These are phyloP conservation scores for Oleoguttula mirabilis DNA, from an alignment of 495 filamentous ascomycete species.

Conservation along the genomic window DNA sequence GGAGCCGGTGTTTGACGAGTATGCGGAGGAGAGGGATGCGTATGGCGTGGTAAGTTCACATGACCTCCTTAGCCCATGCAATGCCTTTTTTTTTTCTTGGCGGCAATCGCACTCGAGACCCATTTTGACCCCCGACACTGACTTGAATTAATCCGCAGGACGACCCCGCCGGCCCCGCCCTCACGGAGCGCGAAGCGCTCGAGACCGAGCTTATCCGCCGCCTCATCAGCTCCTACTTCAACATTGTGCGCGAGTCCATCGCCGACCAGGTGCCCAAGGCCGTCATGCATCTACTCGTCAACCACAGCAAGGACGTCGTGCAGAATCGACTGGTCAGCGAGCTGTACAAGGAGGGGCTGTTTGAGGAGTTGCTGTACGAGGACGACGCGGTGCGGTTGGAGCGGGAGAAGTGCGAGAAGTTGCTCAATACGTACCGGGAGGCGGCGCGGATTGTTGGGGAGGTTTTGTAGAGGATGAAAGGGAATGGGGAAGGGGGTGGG, in stretches of 20 bases:
- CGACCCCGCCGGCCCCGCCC: constrained; percentile 41
- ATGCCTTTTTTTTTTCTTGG: too few species aligned
- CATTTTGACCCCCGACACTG: too few species aligned
- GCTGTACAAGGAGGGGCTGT: constrained; percentile 86
- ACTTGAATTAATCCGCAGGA: constrained; percentile 41
- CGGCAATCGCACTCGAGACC: too few species aligned
- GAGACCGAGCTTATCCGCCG: constrained; percentile 95
- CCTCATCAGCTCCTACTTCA: constrained; percentile 94
- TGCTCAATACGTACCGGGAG: constrained; percentile 88
- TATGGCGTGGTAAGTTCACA: too few species aligned
- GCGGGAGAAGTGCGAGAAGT: constrained; percentile 92
- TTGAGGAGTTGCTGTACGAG: constrained; percentile 89
- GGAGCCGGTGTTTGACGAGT: too few species aligned
- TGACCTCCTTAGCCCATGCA: too few species aligned
- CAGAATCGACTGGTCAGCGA: constrained; percentile 94
- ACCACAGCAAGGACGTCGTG: constrained; percentile 93
- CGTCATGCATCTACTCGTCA: constrained; percentile 96
- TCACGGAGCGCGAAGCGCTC: constrained; percentile 90
- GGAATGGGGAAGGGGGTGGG: too few species aligned
- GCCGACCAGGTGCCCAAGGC: constrained; percentile 98
- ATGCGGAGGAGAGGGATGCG: too few species aligned
- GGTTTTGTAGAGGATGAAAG: constrained; percentile 66
- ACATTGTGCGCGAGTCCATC: constrained; percentile 93
- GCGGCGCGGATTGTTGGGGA: constrained; percentile 96
- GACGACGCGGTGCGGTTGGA: constrained; percentile 95